Evolutionary conservation across 352 stramenopile species (phyloP).

Genomic region (Globisporangium splendens): DNA sequence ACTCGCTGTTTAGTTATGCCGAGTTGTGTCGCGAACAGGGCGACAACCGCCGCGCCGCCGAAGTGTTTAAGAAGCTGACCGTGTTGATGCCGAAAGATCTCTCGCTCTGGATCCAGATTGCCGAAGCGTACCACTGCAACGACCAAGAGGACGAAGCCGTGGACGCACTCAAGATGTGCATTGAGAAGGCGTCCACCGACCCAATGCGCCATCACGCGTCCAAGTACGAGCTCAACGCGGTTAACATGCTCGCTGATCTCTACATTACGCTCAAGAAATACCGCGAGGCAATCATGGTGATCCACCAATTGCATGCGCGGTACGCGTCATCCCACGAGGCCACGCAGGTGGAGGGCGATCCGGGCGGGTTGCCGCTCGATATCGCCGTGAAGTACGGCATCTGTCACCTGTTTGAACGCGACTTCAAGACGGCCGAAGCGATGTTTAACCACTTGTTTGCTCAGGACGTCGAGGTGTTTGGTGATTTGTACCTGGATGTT

Average conservation of each 20-base stretch:
- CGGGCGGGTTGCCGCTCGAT: constrained; percentile 68
- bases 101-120: constrained; percentile 85
- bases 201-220: constrained; percentile 56
- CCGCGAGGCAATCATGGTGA: constrained; percentile 72
- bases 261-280: constrained; percentile 88
- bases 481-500: constrained; percentile 81
- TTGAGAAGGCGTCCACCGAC: constrained; percentile 71
- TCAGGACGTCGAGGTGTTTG: constrained; percentile 82
- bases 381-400: constrained; percentile 88
- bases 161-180: constrained; percentile 80
- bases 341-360: constrained; percentile 58
- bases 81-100: constrained; percentile 66
- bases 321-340: constrained; percentile 60
- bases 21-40: constrained; percentile 76
- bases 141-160: constrained; percentile 84
- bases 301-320: constrained; percentile 68
- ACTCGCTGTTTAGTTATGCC: constrained; percentile 77
- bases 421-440: constrained; percentile 67
- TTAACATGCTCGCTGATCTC: constrained; percentile 87
- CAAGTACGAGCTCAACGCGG: constrained; percentile 79
- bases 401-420: constrained; percentile 73
- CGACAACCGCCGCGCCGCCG: constrained; percentile 72
- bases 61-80: constrained; percentile 81
- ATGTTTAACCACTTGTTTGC: constrained; percentile 85
- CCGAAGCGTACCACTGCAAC: constrained; percentile 84